These are phyloP conservation scores for Endothia cerciana DNA, from an alignment of 2,329 filamentous ascomycete genomes.

Conservation along the genomic window DNA sequence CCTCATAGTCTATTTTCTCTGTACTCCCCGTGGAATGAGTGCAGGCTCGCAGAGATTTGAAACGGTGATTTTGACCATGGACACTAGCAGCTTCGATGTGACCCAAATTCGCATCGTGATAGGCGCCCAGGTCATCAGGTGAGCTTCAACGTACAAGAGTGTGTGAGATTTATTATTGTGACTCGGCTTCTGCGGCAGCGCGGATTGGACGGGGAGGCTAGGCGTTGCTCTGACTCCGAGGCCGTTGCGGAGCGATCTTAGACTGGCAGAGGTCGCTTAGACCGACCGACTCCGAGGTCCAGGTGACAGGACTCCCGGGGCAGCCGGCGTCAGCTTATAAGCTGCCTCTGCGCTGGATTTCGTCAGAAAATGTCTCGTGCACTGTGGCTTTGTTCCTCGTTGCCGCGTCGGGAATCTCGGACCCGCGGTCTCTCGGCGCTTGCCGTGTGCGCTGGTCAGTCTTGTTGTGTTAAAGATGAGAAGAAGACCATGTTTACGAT, in stretches of 20 bases:
- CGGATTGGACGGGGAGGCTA: neutral
- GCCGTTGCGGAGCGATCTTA: neutral
- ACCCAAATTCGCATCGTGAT: neutral
- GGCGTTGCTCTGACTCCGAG: neutral
- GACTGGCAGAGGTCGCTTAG: neutral
- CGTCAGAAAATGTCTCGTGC: neutral
- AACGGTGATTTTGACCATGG: neutral
- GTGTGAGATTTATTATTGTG: neutral
- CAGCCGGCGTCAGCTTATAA: neutral
- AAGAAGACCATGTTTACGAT: too few relatives aligned
- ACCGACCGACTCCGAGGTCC: neutral
- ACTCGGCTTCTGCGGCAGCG: neutral
- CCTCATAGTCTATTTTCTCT: neutral
- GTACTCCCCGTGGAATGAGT: neutral
- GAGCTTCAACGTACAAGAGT: too few relatives aligned
- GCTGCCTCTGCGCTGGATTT: neutral
- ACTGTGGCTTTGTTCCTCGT: neutral
- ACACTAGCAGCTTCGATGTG: neutral
- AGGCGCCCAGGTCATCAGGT: neutral
- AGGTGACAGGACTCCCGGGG: neutral
- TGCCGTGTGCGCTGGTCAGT: neutral
- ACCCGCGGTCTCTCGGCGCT: neutral
- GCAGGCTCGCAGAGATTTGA: neutral
- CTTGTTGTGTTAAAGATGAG: too few relatives aligned
- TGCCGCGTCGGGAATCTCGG: neutral